Evolutionary conservation across 441 rosid species (phyloP).

Genomic region (Populus hybrid): DNA sequence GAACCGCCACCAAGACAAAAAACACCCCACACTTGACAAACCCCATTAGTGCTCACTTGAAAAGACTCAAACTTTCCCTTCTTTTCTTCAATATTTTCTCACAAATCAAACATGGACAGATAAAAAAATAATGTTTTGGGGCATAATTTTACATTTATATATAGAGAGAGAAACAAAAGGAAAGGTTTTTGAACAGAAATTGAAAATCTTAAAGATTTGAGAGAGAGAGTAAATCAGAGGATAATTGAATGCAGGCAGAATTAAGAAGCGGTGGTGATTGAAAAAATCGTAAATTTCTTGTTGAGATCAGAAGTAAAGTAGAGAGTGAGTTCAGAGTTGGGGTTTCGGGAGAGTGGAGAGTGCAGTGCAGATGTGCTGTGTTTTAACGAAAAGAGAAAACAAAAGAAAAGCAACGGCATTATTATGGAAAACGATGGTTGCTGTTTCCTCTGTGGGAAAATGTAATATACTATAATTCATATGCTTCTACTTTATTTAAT

Average conservation of each 20-base stretch:
- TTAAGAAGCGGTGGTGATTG: not conserved
- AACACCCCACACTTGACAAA: slow-evolving; percentile 25
- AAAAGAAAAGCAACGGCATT: slow-evolving; percentile 8
- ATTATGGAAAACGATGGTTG: not conserved
- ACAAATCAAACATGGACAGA: slow-evolving; percentile 8
- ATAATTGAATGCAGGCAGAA: not conserved
- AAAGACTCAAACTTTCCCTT: slow-evolving; percentile 16
- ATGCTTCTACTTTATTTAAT: not conserved
- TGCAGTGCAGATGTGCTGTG: not conserved
- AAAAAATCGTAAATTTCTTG: not conserved
- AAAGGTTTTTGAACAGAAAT: not conserved
- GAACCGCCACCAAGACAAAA: slow-evolving; percentile 35
- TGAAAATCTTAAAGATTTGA: not conserved
- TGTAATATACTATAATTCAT: not conserved
- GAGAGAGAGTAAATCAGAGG: slow-evolving; percentile 26
- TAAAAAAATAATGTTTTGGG: not conserved
- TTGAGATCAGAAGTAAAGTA: not conserved
- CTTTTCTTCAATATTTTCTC: slow-evolving; percentile 12
- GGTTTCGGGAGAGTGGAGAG: not conserved
- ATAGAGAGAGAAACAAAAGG: not conserved
- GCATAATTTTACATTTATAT: not conserved
- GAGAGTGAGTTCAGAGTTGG: not conserved
- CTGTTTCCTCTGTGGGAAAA: not conserved
- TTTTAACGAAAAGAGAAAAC: not conserved
- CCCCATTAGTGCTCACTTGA: slow-evolving; percentile 31